Percentiles rank a stretch among this genome's conserved stretches.
These are phyloP conservation scores for Globisporangium mamillatum DNA, from an alignment of 352 stramenopile species.

Conservation along the genomic window DNA sequence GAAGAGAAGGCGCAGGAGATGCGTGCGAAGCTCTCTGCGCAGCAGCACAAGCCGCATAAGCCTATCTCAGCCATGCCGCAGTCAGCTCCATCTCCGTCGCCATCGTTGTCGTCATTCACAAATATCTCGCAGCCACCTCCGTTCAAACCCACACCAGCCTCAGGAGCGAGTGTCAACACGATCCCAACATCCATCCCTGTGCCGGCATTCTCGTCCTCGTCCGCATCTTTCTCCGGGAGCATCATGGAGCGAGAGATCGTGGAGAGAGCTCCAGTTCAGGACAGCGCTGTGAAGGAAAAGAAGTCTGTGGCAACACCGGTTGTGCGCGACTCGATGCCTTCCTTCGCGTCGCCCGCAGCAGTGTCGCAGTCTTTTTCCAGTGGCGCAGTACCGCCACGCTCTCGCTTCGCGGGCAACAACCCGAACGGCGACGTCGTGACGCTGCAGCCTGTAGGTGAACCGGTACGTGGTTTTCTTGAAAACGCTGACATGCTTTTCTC, in stretches of 20 bases:
- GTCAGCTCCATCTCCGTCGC: neutral
- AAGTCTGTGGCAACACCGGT: neutral
- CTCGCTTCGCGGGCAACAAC: slow-evolving; percentile 68
- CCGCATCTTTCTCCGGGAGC: slow-evolving; percentile 62
- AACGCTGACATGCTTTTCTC: neutral
- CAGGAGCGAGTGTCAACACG: neutral
- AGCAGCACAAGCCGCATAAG: slow-evolving; percentile 11
- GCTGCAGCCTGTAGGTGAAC: slow-evolving; percentile 71
- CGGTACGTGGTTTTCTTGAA: slow-evolving; percentile 34
- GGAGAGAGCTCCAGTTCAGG: slow-evolving; percentile 17
- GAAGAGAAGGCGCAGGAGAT: slow-evolving; percentile 67
- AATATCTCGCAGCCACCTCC: slow-evolving; percentile 4
- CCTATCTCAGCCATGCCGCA: slow-evolving; percentile 10
- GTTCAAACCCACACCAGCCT: neutral
- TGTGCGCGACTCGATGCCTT: slow-evolving; percentile 9
- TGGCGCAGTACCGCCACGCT: slow-evolving; percentile 27
- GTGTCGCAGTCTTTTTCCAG: slow-evolving; percentile 4
- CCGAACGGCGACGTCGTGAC: slow-evolving; percentile 63
- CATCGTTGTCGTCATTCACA: slow-evolving; percentile 15
- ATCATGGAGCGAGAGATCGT: slow-evolving; percentile 65
- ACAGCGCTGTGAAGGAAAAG: neutral
- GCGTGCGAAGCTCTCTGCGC: slow-evolving; percentile 26
- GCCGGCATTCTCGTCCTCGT: slow-evolving; percentile 26
- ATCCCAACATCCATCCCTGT: slow-evolving; percentile 12
- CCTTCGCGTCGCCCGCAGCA: neutral